Evolutionary conservation across 768 basidiomycete species (phyloP).

Genomic region (Aureoboletus auriporus): DNA sequence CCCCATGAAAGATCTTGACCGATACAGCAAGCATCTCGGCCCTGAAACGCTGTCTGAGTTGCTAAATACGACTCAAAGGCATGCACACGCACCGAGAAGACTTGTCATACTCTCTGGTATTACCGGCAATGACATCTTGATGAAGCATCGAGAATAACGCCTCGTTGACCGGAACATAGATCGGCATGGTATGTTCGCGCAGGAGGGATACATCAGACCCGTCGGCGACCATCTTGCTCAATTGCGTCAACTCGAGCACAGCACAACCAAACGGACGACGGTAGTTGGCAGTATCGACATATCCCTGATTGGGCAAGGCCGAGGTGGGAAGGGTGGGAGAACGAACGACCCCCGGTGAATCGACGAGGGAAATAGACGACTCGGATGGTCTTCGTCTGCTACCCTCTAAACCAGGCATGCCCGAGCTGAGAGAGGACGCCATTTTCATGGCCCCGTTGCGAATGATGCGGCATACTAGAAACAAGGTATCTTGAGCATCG

Average conservation of each 20-base stretch:
- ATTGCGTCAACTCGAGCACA: conserved; percentile 77
- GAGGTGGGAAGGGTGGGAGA: neutral
- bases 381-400: conserved; percentile 54
- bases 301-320: conserved; percentile 25
- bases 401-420: conserved; percentile 36
- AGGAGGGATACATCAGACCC: conserved; percentile 58
- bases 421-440: conserved; percentile 50
- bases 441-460: conserved; percentile 84
- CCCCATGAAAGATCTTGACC: conserved; percentile 85
- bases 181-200: conserved; percentile 82
- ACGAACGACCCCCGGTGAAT: conserved; percentile 26
- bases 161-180: conserved; percentile 81
- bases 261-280: conserved; percentile 96
- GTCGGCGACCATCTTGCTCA: conserved; percentile 64
- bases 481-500: conserved; percentile 83
- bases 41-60: conserved; percentile 35
- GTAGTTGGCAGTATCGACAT: conserved; percentile 45
- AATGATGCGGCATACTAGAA: conserved; percentile 87
- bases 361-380: conserved; percentile 36
- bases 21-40: conserved; percentile 86
- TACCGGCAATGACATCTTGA: conserved; percentile 86
- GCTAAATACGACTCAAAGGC: neutral
- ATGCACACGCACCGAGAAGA: conserved; percentile 58
- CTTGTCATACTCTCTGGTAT: conserved; percentile 77
- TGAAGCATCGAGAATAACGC: conserved; percentile 89